phyloP scores from a whole-genome alignment of 192 early-diverging fungal species.

The Allomyces macrogynus region DNA sequence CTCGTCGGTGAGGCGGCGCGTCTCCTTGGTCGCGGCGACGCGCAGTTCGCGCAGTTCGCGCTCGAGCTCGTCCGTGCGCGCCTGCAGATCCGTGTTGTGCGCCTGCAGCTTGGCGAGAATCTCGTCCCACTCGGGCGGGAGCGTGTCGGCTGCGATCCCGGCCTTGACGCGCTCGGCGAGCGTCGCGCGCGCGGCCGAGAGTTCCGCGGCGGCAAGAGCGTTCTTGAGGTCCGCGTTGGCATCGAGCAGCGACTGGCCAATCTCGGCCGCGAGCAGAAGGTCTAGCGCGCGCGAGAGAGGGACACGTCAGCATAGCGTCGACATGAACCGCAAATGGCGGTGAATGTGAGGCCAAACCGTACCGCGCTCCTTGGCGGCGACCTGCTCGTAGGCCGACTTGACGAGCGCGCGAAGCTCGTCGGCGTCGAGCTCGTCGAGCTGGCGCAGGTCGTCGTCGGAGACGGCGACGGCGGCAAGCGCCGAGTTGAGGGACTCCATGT shows the following conservation, averaged over 20 bases:
- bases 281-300: conserved; percentile 1
- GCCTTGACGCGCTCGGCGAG: neutral
- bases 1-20: conserved; percentile 1
- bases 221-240: conserved; percentile 7
- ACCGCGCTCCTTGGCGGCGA: neutral
- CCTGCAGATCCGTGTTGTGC: conserved; percentile 3
- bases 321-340: no score
- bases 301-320: neutral
- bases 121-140: conserved; percentile 1
- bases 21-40: neutral
- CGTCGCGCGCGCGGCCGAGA: neutral
- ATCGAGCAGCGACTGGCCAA: conserved; percentile 11
- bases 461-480: neutral
- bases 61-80: conserved; percentile 1
- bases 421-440: neutral
- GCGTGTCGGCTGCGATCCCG: neutral
- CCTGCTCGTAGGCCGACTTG: neutral
- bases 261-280: conserved; percentile 11
- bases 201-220: conserved; percentile 1
- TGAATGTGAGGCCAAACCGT: neutral
- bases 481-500: neutral
- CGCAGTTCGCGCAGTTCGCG: conserved; percentile 1
- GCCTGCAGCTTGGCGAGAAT: conserved; percentile 3
- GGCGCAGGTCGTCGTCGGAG: neutral
- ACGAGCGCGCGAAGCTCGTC: neutral